phyloP scores from a whole-genome alignment of 2,329 filamentous ascomycete genomes.

The Neonectria coccinea region DNA sequence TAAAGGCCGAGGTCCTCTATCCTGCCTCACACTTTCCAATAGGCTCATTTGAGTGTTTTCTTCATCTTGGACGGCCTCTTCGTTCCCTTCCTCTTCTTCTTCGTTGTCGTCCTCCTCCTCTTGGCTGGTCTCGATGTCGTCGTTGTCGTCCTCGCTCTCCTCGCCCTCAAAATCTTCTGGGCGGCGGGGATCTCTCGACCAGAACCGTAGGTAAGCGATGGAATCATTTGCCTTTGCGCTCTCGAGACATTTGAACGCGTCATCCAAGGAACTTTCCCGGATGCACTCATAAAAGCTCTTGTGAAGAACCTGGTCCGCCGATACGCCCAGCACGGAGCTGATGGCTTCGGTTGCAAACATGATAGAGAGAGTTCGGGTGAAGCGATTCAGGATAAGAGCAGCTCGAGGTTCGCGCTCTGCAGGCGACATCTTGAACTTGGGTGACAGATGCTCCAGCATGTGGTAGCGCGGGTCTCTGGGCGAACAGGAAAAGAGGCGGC shows the following conservation, averaged over 20 bases:
- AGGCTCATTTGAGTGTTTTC: slow-evolving; percentile 15
- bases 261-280: slow-evolving; percentile 78
- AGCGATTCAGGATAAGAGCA: slow-evolving; percentile 86
- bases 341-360: slow-evolving; percentile 89
- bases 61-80: background rate
- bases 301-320: slow-evolving; percentile 75
- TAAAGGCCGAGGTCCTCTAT: slow-evolving; percentile 9
- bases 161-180: slow-evolving; percentile 62
- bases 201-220: slow-evolving; percentile 89
- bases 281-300: slow-evolving; percentile 92
- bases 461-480: slow-evolving; percentile 87
- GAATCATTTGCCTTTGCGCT: slow-evolving; percentile 91
- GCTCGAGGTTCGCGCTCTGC: slow-evolving; percentile 82
- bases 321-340: slow-evolving; percentile 78
- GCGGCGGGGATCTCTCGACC: slow-evolving; percentile 79
- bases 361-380: slow-evolving; percentile 83
- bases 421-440: slow-evolving; percentile 77
- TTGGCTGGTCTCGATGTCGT: slow-evolving; percentile 49
- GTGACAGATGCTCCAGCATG: slow-evolving; percentile 87
- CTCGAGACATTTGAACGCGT: slow-evolving; percentile 83
- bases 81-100: slow-evolving; percentile 6
- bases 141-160: slow-evolving; percentile 57
- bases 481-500: slow-evolving; percentile 83
- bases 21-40: background rate
- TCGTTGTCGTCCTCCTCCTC: slow-evolving; percentile 25